Conservation (phyloP, 257 asterid species). For the Solanum pimpinellifolium region DNA sequence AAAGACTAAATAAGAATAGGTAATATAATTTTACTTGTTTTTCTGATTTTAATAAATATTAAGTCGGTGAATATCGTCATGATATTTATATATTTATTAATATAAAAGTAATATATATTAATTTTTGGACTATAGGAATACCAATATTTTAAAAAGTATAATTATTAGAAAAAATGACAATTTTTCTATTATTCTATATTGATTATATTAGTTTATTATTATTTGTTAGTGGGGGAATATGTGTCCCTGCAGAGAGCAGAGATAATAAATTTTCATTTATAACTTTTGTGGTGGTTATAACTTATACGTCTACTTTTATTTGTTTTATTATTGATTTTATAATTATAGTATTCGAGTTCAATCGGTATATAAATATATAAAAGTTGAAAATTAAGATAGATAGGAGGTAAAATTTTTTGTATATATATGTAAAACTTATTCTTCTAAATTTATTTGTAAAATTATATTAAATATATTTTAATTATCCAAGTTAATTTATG, state of each 20-base stretch:
- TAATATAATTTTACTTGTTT: fast-evolving
- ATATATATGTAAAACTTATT: neutral
- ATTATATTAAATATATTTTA: neutral
- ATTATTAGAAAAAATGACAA: neutral
- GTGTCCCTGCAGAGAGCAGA: neutral
- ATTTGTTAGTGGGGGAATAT: neutral
- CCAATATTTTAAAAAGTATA: neutral
- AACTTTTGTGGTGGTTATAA: neutral
- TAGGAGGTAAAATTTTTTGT: neutral
- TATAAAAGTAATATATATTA: too few relatives aligned
- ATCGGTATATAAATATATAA: neutral
- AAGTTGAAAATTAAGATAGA: neutral
- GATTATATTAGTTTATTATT: neutral
- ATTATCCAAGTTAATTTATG: neutral
- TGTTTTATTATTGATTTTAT: neutral
- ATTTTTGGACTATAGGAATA: fast-evolving
- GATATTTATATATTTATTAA: too few relatives aligned
- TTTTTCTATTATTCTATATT: neutral
- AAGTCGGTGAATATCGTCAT: fast-evolving
- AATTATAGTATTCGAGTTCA: neutral
- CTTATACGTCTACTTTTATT: neutral
- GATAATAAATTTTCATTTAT: neutral
- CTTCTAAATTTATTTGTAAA: neutral
- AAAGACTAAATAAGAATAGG: too few relatives aligned
- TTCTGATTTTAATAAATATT: too few relatives aligned